phyloP scores from a whole-genome alignment of 2,329 filamentous ascomycete species.

The Ascochyta fabae region DNA sequence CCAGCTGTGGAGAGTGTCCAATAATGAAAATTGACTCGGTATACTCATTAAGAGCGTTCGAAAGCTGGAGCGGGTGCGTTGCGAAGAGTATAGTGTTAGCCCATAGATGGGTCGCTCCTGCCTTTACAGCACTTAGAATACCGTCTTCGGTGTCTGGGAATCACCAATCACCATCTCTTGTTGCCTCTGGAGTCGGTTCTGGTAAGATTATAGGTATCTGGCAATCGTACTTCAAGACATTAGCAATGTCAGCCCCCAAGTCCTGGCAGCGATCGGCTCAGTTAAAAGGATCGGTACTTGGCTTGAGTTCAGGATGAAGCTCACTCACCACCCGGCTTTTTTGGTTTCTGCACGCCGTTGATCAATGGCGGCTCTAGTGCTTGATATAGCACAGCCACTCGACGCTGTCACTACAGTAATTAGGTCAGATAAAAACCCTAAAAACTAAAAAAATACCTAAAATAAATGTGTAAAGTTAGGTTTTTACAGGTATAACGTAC shows the following conservation, averaged over 20 bases:
- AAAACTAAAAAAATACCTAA: no score
- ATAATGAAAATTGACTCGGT: constrained; percentile 47
- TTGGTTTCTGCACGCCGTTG: constrained; percentile 57
- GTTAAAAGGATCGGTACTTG: not conserved
- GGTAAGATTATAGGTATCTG: constrained; percentile 47
- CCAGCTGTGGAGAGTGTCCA: constrained; percentile 56
- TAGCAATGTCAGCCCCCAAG: constrained; percentile 58
- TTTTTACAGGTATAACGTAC: no score
- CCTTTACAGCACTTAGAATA: not conserved
- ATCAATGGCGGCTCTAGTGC: constrained; percentile 56
- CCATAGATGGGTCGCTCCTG: constrained; percentile 1
- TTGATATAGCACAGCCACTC: constrained; percentile 57
- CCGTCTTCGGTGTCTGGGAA: constrained; percentile 5
- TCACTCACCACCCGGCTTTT: constrained; percentile 54
- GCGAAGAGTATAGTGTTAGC: not conserved
- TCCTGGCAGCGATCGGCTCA: constrained; percentile 51
- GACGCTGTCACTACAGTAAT: not conserved
- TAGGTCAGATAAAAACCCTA: no score
- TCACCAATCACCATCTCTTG: not conserved
- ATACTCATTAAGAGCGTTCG: not conserved
- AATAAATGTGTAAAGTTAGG: no score
- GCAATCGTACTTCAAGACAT: constrained; percentile 41
- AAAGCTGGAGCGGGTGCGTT: not conserved
- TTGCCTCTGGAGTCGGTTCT: constrained; percentile 7
- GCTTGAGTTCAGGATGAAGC: not conserved